These are phyloP conservation scores for Chrysanthemum seticuspe DNA, from an alignment of 129 eudicot genomes.

Conservation along the genomic window DNA sequence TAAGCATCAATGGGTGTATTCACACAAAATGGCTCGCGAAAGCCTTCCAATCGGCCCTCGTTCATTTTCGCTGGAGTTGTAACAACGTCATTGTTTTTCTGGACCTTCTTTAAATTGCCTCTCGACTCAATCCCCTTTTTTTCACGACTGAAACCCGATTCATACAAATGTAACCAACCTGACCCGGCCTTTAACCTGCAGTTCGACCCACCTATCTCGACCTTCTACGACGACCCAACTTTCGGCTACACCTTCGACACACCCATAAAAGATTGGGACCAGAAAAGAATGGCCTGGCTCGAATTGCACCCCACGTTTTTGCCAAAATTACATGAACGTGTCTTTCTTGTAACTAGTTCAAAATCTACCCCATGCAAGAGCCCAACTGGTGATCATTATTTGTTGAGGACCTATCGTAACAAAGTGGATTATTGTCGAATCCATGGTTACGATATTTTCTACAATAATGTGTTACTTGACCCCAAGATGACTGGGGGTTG, in stretches of 20 bases:
- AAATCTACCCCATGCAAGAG: background rate
- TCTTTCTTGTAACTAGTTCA: background rate
- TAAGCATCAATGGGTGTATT: background rate
- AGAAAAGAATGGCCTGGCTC: background rate
- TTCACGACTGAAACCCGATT: too few species aligned
- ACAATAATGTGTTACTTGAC: background rate
- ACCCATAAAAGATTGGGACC: background rate
- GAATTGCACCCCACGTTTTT: background rate
- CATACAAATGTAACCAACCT: background rate
- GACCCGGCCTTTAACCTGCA: background rate
- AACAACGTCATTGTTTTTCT: constrained; percentile 11
- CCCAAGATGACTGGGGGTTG: background rate
- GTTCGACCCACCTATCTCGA: background rate
- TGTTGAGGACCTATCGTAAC: background rate
- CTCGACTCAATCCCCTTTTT: background rate
- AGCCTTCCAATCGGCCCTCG: constrained; percentile 34
- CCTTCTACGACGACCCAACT: background rate
- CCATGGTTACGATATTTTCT: constrained; percentile 3
- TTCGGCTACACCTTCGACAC: background rate
- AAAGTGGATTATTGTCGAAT: constrained; percentile 2
- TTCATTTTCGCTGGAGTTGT: constrained; percentile 39
- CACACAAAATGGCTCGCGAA: constrained; percentile 26
- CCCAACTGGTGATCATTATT: background rate
- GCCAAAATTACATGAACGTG: background rate
- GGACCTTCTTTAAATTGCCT: constrained; percentile 26